A percentile compares a stretch with the other conserved stretches of the same genome.
These are phyloP conservation scores for Zygotorulaspora mrakii DNA, from an alignment of 1,139 yeast genomes.

Conservation along the genomic window DNA sequence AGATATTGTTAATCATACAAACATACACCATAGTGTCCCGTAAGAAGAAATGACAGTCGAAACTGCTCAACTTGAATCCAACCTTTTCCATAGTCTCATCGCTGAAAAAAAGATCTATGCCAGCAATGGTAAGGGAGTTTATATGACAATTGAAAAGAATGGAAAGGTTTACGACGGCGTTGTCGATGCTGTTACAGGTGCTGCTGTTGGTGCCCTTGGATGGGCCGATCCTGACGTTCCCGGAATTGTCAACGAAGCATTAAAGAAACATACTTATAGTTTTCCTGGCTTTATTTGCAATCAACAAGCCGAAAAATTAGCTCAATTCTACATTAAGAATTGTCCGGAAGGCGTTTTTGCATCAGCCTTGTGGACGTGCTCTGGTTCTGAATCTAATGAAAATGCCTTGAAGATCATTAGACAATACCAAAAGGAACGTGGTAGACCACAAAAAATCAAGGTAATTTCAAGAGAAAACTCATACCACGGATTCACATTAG, in stretches of 20 bases:
- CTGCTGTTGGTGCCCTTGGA: conserved; percentile 61
- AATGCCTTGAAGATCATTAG: conserved; percentile 54
- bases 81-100: conserved; percentile 44
- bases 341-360: conserved; percentile 54
- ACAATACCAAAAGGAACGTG: conserved; percentile 53
- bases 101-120: conserved; percentile 43
- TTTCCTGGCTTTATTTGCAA: conserved; percentile 46
- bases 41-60: conserved; percentile 14
- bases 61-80: conserved; percentile 24
- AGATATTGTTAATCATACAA: background rate
- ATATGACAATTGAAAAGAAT: conserved; percentile 46
- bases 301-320: conserved; percentile 47
- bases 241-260: conserved; percentile 47
- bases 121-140: conserved; percentile 47
- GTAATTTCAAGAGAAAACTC: conserved; percentile 52
- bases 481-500: conserved; percentile 59
- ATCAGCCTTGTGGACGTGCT: conserved; percentile 53
- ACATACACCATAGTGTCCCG: background rate
- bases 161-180: conserved; percentile 43
- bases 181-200: conserved; percentile 58
- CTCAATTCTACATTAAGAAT: conserved; percentile 49
- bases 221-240: conserved; percentile 54
- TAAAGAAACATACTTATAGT: conserved; percentile 44
- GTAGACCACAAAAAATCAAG: conserved; percentile 47
- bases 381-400: conserved; percentile 62